phyloP scores from a whole-genome alignment of 306 rosid genomes.

The Psophocarpus tetragonolobus region DNA sequence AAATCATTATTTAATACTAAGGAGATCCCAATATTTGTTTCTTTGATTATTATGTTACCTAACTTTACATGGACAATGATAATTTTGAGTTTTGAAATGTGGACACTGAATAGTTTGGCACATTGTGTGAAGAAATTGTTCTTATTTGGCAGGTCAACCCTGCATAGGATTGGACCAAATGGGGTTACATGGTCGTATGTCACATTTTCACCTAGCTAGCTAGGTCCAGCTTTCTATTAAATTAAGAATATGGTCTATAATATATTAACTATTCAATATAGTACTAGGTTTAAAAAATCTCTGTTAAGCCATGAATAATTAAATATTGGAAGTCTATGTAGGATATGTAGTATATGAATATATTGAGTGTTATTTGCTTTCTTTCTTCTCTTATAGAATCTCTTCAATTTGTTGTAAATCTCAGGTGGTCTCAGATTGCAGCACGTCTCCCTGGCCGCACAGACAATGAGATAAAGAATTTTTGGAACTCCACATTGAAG shows the following conservation, averaged over 20 bases:
- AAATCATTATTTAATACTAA: too few species aligned
- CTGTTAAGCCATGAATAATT: background rate
- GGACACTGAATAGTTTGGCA: background rate
- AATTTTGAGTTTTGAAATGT: background rate
- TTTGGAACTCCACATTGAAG: conserved; percentile 81
- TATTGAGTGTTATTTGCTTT: background rate
- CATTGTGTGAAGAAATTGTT: background rate
- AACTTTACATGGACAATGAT: background rate
- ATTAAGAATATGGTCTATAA: background rate
- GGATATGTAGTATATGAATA: background rate
- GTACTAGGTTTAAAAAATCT: background rate
- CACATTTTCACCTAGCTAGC: background rate
- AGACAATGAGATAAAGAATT: conserved; percentile 86
- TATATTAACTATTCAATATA: background rate
- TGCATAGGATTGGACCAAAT: background rate
- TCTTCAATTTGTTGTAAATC: background rate
- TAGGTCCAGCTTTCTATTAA: background rate
- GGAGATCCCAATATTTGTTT: background rate
- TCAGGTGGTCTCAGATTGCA: conserved; percentile 91
- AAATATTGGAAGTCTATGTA: background rate
- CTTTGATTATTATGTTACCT: background rate
- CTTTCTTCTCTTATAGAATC: background rate
- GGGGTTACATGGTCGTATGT: background rate
- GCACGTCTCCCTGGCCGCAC: conserved; percentile 84
- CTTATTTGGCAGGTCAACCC: background rate